Evolutionary conservation across 805 yeast genomes (phyloP).

Genomic region (Schwanniomyces occidentalis): DNA sequence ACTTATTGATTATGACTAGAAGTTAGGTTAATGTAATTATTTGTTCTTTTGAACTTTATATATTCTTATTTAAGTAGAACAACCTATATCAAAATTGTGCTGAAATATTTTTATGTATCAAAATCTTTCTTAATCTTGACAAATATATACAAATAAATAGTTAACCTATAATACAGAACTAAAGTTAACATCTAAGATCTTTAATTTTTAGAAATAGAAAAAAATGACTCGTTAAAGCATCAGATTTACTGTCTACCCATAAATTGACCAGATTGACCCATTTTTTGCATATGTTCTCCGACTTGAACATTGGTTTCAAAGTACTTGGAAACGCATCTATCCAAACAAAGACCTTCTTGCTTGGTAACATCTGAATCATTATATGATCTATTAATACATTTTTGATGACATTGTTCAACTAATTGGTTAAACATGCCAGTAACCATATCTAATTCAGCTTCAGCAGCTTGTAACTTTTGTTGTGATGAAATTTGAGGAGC

Average conservation of each 20-base stretch:
- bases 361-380: constrained; percentile 72
- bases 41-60: too few relatives aligned
- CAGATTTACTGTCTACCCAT: constrained; percentile 39
- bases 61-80: too few relatives aligned
- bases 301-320: constrained; percentile 93
- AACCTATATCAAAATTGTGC: too few relatives aligned
- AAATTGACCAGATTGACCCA: constrained; percentile 48
- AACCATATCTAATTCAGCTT: constrained; percentile 94
- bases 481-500: constrained; percentile 73
- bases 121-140: background rate
- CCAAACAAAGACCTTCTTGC: constrained; percentile 83
- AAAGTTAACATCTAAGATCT: background rate
- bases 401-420: constrained; percentile 84
- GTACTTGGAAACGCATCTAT: constrained; percentile 94
- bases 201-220: background rate
- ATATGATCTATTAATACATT: constrained; percentile 73
- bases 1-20: too few relatives aligned
- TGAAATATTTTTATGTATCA: too few relatives aligned
- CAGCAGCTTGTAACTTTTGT: constrained; percentile 86
- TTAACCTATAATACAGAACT: constrained; percentile 4
- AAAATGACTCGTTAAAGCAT: constrained; percentile 2
- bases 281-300: constrained; percentile 67
- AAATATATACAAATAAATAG: constrained; percentile 7
- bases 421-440: constrained; percentile 96
- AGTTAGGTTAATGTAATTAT: too few relatives aligned